phyloP scores from a whole-genome alignment of 192 early-diverging fungal species.

The Entomortierella parvispora region DNA sequence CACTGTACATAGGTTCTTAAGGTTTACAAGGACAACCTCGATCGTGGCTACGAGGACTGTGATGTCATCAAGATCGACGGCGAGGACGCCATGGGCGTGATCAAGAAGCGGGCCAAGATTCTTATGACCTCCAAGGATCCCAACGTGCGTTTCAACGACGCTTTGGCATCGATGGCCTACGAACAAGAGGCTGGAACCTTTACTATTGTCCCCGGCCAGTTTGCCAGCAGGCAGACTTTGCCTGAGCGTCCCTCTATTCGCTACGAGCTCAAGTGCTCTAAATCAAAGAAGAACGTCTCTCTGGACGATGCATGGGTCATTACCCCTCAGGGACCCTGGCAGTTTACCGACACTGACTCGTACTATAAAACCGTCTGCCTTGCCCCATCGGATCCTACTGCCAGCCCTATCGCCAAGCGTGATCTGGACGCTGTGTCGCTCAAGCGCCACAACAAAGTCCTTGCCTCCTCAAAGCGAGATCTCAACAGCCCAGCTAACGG shows the following conservation, averaged over 20 bases:
- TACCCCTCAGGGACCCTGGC: not conserved
- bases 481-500: not conserved
- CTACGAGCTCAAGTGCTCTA: slow-evolving; percentile 8
- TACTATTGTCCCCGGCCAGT: not conserved
- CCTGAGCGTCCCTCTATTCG: not conserved
- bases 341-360: slow-evolving; percentile 8
- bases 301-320: not conserved
- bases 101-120: slow-evolving; percentile 20
- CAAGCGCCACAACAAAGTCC: not conserved
- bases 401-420: not conserved
- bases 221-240: not conserved
- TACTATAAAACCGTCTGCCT: slow-evolving; percentile 8
- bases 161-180: not conserved
- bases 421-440: not conserved
- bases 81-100: slow-evolving; percentile 2
- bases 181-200: not conserved
- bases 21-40: not conserved
- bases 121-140: slow-evolving; percentile 24
- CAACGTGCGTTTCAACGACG: slow-evolving; percentile 34
- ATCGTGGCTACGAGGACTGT: slow-evolving; percentile 5
- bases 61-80: slow-evolving; percentile 25
- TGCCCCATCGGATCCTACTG: not conserved
- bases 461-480: slow-evolving; percentile 2
- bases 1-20: slow-evolving; percentile 25
- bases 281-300: not conserved